Evolutionary conservation across 2,329 filamentous ascomycete genomes (phyloP), one percentile per base, ranked within the genome.

Genomic region (Neurospora crassa): DNA sequence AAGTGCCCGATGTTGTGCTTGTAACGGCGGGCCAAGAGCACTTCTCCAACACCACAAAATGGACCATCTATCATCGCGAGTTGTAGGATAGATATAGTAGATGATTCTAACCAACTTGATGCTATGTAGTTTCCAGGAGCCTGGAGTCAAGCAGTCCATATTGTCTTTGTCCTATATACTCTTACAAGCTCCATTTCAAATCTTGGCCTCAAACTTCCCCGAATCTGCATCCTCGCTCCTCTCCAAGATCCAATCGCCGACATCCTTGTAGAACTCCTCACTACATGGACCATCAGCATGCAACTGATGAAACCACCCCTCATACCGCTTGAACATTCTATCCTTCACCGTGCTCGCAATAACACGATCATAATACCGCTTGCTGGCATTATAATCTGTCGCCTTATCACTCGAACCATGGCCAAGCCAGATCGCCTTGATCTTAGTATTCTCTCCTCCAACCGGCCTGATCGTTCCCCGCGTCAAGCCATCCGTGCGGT

Each of bases 341-440:
- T 96, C 93, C 75, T 85, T 82, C 7, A 91, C 83, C 68, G 82
- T 80, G 37, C 86, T 82, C 74, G 87, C 82, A 59, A 59, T 59
- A 67, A 40, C 77, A 24, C 80, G 77, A 29, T 90, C 86, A 72
- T 89, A 88, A 80, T 91, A 92, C 71, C 82, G 84, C 81, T 88
- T 88, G 71, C 88, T 89, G 1, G 87, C 89, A 10, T 86, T 82
- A 75, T 88, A 92, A 79, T 87, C 89, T 67, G 91, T 91, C 40
- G 91, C 86, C 76, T 84, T 84, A 79, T 97, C 94, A 3, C 78
- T 84, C n/a, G 89, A 91, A 8, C 94, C 94, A 81, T 97, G 93
- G 0, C 87, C 87, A 40, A 96, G 79, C 85, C 91, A 91, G 70
- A 92, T 87, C n/a, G 82, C 79, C 1, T 72, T 72, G 0, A 73